phyloP scores from a whole-genome alignment of 371 early-diverging fungal species.

The Catenaria anguillulae region DNA sequence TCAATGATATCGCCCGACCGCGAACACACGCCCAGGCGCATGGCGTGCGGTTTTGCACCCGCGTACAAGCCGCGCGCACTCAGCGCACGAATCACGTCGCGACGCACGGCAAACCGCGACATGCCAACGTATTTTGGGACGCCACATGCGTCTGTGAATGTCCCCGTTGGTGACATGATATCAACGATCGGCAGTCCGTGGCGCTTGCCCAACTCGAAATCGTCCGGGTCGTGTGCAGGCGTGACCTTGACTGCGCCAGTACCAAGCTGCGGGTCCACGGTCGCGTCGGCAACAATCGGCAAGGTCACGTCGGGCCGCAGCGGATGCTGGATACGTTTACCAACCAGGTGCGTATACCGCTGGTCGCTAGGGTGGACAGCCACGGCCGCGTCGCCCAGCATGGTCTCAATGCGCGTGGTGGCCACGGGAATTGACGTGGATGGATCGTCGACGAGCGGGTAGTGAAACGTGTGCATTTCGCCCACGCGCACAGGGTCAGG shows the following conservation, averaged over 20 bases:
- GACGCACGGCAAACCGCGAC: constrained; percentile 73
- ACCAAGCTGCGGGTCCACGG: constrained; percentile 92
- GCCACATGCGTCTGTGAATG: constrained; percentile 43
- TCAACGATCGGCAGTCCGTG: constrained; percentile 72
- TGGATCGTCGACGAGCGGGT: constrained; percentile 32
- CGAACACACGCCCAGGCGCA: constrained; percentile 76
- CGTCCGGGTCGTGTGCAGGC: constrained; percentile 97
- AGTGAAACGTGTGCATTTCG: constrained; percentile 23
- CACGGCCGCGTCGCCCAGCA: constrained; percentile 96
- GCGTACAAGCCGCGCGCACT: constrained; percentile 46
- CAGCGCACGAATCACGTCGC: constrained; percentile 48
- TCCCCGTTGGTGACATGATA: constrained; percentile 77
- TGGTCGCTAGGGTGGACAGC: constrained; percentile 80
- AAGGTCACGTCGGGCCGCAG: constrained; percentile 74
- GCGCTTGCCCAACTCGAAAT: constrained; percentile 94
- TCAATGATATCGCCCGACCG: constrained; percentile 96
- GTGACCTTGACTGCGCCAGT: constrained; percentile 99
- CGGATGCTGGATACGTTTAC: constrained; percentile 90
- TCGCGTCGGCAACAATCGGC: constrained; percentile 79
- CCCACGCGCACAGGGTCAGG: constrained; percentile 36
- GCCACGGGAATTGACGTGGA: constrained; percentile 85
- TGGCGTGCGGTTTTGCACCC: constrained; percentile 57
- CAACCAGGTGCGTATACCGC: constrained; percentile 77
- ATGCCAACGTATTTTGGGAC: constrained; percentile 36
- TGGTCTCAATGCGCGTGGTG: constrained; percentile 98